phyloP scores from a whole-genome alignment of 2,329 filamentous ascomycete genomes.

The Fusarium kyushuense region DNA sequence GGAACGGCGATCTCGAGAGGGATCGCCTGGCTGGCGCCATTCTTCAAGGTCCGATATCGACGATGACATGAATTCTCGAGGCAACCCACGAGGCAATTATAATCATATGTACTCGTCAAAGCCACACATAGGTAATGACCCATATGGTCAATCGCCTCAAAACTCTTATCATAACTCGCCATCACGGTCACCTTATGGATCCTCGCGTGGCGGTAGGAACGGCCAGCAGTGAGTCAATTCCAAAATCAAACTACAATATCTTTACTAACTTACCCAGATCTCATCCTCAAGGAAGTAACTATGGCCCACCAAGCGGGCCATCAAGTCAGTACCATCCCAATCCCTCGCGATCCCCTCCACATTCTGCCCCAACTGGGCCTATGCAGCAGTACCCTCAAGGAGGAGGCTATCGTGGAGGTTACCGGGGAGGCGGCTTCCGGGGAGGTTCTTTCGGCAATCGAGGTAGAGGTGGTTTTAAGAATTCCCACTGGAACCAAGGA shows the following conservation, averaged over 20 bases:
- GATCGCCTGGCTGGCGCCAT: slow-evolving; percentile 49
- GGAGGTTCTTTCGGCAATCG: slow-evolving; percentile 68
- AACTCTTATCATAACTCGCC: slow-evolving; percentile 62
- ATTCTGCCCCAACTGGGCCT: slow-evolving; percentile 68
- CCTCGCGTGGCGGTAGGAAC: slow-evolving; percentile 56
- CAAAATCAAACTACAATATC: background rate
- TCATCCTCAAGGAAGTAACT: slow-evolving; percentile 65
- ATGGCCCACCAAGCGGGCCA: slow-evolving; percentile 64
- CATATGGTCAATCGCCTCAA: slow-evolving; percentile 59
- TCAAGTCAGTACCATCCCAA: slow-evolving; percentile 67
- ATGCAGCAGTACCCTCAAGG: slow-evolving; percentile 64
- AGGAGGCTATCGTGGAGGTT: slow-evolving; percentile 59
- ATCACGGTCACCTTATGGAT: slow-evolving; percentile 58
- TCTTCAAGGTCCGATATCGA: slow-evolving; percentile 64
- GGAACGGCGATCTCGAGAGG: slow-evolving; percentile 49
- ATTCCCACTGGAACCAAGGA: slow-evolving; percentile 69
- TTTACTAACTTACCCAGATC: slow-evolving; percentile 59
- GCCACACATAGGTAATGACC: slow-evolving; percentile 54
- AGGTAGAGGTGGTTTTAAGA: slow-evolving; percentile 74
- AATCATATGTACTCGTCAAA: slow-evolving; percentile 55
- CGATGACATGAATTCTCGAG: slow-evolving; percentile 62
- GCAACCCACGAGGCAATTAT: slow-evolving; percentile 58
- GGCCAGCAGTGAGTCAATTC: slow-evolving; percentile 56
- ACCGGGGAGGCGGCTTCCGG: slow-evolving; percentile 69
- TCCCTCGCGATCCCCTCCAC: slow-evolving; percentile 62